Evolutionary conservation across 179 eudicot species (phyloP).

Genomic region (Beta lomatogona): DNA sequence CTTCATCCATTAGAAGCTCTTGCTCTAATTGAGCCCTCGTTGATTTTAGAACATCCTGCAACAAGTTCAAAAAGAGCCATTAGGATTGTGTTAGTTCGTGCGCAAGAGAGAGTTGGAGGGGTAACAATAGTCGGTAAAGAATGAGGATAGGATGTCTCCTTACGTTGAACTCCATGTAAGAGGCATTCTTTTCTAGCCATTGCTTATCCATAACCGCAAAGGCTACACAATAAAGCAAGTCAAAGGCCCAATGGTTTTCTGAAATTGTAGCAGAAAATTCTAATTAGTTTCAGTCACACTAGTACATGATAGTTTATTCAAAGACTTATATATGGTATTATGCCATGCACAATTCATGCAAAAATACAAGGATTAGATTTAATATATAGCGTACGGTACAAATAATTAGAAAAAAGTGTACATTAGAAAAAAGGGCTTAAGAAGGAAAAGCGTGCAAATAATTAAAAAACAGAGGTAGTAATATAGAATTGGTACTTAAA

Average conservation of each 20-base stretch:
- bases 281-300: conserved; percentile 6
- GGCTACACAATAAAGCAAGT: conserved; percentile 81
- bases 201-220: conserved; percentile 82
- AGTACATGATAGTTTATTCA: not conserved
- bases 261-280: conserved; percentile 30
- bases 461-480: too few relatives aligned
- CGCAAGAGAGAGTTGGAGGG: not conserved
- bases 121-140: not conserved
- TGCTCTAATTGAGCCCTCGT: conserved; percentile 68
- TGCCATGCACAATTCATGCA: not conserved
- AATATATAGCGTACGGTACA: too few relatives aligned
- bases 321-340: too few relatives aligned
- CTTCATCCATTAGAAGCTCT: conserved; percentile 73
- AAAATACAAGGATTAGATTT: too few relatives aligned
- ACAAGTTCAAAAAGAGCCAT: not conserved
- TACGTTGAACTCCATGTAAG: conserved; percentile 90
- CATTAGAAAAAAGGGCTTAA: too few relatives aligned
- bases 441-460: too few relatives aligned
- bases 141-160: conserved; percentile 21
- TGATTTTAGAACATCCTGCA: conserved; percentile 62
- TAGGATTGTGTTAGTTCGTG: not conserved
- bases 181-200: conserved; percentile 76
- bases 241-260: conserved; percentile 91
- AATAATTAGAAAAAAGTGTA: too few relatives aligned
- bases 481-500: too few relatives aligned